Base-by-base conservation (phyloP, 129 eudicot genomes). In the Centella asiatica region DNA sequence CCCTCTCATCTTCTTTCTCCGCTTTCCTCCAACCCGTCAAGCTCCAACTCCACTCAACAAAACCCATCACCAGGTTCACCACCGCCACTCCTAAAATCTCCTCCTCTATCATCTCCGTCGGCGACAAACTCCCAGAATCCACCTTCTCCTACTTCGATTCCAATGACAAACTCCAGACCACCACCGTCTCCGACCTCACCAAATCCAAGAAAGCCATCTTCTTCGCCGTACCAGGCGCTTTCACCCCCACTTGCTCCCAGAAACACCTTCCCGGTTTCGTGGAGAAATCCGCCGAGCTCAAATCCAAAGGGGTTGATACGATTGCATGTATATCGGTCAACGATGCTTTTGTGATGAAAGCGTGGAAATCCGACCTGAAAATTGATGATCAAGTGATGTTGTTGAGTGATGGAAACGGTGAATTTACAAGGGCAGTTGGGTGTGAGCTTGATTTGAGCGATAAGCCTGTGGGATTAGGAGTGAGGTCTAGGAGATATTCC, bases 171-270 rank as follows among this genome's bases (percentile, higher is more conserved):
- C 82, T 92, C 73, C 78, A 92, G 34, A 92, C 95, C 57, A 60
- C 76, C 77, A 68, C 96, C 56, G 58, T 87, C 68, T 75, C 94
- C 71, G 84, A 82, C 76, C 90, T 87, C 63, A 87, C 96, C 32
- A 55, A 72, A 70, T 73, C 80, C 77, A 87, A 87, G 40, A 87
- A 82, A 69, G 27, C 90, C 62, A 74, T 92, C 62, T 55, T 92
- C 6, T 80, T 92, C 74, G 98, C 96, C 62, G 96, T 92, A 11
- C 96, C 95, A 0, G 96, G 95, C 13, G 96, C 98, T 1, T 92
- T 87, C 69, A 92, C 98, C 2, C 98, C 95, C n/a, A 92, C 98
- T 1, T 92, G 96, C 64, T 87, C 98, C 27, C 96, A 87, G 32
- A 87, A 92, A 69, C 94, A 92, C 72, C 77, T 92, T 74, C 98